These are phyloP conservation scores for Blastomyces percursus DNA, from an alignment of 2,329 filamentous ascomycete genomes.

Conservation along the genomic window DNA sequence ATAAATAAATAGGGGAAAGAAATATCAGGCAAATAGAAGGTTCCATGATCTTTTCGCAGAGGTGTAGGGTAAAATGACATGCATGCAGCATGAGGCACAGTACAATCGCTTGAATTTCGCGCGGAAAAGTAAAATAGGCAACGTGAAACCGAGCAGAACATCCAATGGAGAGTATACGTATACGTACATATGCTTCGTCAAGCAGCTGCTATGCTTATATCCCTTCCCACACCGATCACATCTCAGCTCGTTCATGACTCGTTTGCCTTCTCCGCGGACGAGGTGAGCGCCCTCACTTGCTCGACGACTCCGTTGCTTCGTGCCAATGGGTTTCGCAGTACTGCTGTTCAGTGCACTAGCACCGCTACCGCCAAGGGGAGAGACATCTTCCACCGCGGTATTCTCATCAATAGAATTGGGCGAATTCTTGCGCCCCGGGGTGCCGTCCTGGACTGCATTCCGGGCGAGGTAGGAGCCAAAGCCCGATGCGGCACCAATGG, in stretches of 20 bases:
- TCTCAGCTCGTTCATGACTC: slow-evolving; percentile 73
- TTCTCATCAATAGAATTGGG: slow-evolving; percentile 25
- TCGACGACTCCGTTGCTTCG: slow-evolving; percentile 47
- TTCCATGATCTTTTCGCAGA: no score
- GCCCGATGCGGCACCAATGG: slow-evolving; percentile 31
- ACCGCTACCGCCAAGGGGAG: slow-evolving; percentile 23
- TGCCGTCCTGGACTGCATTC: slow-evolving; percentile 18
- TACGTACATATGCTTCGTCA: slow-evolving; percentile 99
- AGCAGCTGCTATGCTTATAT: slow-evolving; percentile 99
- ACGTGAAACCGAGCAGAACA: no score
- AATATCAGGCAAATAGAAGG: no score
- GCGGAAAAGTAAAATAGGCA: no score
- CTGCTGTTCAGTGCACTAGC: slow-evolving; percentile 39
- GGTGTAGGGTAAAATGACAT: background rate
- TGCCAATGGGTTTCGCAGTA: slow-evolving; percentile 36
- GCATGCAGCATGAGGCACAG: background rate
- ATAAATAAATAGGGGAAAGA: background rate
- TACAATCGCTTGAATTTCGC: background rate
- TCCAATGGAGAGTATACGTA: slow-evolving; percentile 10
- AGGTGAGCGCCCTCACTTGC: slow-evolving; percentile 81
- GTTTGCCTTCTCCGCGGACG: slow-evolving; percentile 66
- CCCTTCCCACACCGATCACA: slow-evolving; percentile 98
- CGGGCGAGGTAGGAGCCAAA: slow-evolving; percentile 35
- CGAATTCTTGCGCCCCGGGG: slow-evolving; percentile 31
- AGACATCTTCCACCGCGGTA: slow-evolving; percentile 11